phyloP scores from a whole-genome alignment of 1,284 basidiomycete species.

The Heterobasidion parviporum region DNA sequence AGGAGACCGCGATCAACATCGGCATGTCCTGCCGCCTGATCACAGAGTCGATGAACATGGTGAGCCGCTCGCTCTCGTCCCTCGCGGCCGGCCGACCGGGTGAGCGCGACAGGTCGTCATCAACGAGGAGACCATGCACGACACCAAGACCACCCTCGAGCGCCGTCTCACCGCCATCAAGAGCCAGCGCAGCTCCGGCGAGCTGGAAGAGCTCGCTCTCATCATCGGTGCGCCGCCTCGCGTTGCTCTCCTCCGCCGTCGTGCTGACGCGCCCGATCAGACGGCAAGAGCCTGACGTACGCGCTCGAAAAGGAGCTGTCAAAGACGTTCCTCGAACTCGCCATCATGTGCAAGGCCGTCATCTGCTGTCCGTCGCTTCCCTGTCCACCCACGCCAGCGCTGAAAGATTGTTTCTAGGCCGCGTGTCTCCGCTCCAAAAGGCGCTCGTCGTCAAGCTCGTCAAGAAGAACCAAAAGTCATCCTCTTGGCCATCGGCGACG shows the following conservation, averaged over 20 bases:
- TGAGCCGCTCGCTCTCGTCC: slow-evolving; percentile 26
- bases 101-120: slow-evolving; percentile 68
- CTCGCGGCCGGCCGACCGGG: not conserved
- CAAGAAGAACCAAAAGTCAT: slow-evolving; percentile 94
- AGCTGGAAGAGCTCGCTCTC: slow-evolving; percentile 90
- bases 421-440: slow-evolving; percentile 97
- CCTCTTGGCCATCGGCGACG: slow-evolving; percentile 93
- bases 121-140: slow-evolving; percentile 83
- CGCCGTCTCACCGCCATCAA: slow-evolving; percentile 90
- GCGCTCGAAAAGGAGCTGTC: slow-evolving; percentile 91
- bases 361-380: slow-evolving; percentile 73
- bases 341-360: slow-evolving; percentile 96
- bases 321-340: slow-evolving; percentile 89
- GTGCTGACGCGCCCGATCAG: slow-evolving; percentile 28
- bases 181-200: slow-evolving; percentile 84
- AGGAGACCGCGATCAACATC: slow-evolving; percentile 99
- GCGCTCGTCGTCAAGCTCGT: slow-evolving; percentile 97
- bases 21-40: slow-evolving; percentile 96
- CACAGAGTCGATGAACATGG: slow-evolving; percentile 97
- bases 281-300: slow-evolving; percentile 91
- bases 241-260: not conserved
- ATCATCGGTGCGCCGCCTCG: slow-evolving; percentile 67
- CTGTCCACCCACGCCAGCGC: not conserved
- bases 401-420: slow-evolving; percentile 45
- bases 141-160: slow-evolving; percentile 80